Evolutionary conservation across 2,329 filamentous ascomycete genomes (phyloP).

Genomic region (Calonectria montana): DNA sequence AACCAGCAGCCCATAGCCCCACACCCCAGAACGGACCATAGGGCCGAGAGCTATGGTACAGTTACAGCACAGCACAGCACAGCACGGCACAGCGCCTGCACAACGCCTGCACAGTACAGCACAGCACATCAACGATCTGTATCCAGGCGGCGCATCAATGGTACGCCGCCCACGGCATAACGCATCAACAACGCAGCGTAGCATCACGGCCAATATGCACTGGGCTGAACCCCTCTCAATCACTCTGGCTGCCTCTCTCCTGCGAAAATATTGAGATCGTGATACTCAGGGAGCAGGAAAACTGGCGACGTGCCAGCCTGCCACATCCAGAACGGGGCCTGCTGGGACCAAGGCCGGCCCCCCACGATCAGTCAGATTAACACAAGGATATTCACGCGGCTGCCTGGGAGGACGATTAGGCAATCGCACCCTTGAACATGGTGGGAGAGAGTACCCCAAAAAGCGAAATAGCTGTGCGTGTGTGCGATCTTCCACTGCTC

Average conservation of each 20-base stretch:
- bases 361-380: constrained; percentile 11
- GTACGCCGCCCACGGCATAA: constrained; percentile 12
- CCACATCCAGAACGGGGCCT: not conserved
- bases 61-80: constrained; percentile 12
- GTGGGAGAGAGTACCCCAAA: not conserved
- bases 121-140: not conserved
- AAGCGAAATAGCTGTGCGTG: not conserved
- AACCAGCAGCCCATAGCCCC: not conserved
- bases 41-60: constrained; percentile 2
- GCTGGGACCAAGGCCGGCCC: not conserved
- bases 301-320: not conserved
- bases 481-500: not conserved
- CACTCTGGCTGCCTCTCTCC: not conserved
- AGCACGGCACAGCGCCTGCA: constrained; percentile 6
- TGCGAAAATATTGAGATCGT: not conserved
- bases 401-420: not conserved
- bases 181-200: constrained; percentile 14
- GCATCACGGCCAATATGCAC: not conserved
- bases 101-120: not conserved
- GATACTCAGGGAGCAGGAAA: not conserved
- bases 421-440: not conserved
- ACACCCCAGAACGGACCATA: constrained; percentile 7
- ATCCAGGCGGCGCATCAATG: constrained; percentile 2
- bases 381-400: not conserved
- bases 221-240: constrained; percentile 1